Conservation (phyloP, 495 filamentous ascomycete genomes). For the Penicillium lagena region DNA sequence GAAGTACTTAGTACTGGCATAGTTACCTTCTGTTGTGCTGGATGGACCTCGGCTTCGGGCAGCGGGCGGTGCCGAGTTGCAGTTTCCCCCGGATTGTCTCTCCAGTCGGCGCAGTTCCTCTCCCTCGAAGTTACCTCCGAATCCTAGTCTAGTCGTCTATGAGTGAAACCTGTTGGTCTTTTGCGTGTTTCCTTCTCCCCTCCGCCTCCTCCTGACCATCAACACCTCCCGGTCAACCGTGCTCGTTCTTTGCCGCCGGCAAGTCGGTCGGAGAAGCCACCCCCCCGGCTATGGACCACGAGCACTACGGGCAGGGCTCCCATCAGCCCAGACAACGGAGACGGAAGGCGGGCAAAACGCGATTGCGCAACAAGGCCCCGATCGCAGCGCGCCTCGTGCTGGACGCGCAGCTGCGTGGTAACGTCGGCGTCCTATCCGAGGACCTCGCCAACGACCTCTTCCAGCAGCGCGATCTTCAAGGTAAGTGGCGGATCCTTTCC, state of each 20-base stretch:
- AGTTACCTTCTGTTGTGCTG: not conserved
- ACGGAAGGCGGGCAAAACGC: slow-evolving; percentile 28
- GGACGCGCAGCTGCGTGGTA: slow-evolving; percentile 80
- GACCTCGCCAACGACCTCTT: slow-evolving; percentile 81
- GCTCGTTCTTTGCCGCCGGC: slow-evolving; percentile 14
- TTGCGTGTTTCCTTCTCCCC: not conserved
- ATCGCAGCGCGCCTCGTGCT: slow-evolving; percentile 59
- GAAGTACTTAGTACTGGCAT: too few relatives aligned
- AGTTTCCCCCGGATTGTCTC: slow-evolving; percentile 20
- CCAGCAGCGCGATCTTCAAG: slow-evolving; percentile 41
- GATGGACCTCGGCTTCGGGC: slow-evolving; percentile 2
- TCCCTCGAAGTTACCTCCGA: slow-evolving; percentile 1
- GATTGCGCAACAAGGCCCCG: slow-evolving; percentile 48
- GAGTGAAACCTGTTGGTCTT: not conserved
- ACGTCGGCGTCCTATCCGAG: slow-evolving; percentile 79
- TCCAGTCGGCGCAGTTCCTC: slow-evolving; percentile 12
- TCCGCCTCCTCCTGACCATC: slow-evolving; percentile 3
- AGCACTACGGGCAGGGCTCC: slow-evolving; percentile 26
- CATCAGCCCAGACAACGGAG: slow-evolving; percentile 37
- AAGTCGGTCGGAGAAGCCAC: slow-evolving; percentile 11
- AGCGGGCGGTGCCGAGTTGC: not conserved
- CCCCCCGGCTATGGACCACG: slow-evolving; percentile 30
- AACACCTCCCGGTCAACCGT: slow-evolving; percentile 15
- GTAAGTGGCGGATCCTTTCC: slow-evolving; percentile 15
- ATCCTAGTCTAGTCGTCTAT: too few relatives aligned